Conservation (phyloP, 2,329 filamentous ascomycete species). For the Calonectria henricotiae region DNA sequence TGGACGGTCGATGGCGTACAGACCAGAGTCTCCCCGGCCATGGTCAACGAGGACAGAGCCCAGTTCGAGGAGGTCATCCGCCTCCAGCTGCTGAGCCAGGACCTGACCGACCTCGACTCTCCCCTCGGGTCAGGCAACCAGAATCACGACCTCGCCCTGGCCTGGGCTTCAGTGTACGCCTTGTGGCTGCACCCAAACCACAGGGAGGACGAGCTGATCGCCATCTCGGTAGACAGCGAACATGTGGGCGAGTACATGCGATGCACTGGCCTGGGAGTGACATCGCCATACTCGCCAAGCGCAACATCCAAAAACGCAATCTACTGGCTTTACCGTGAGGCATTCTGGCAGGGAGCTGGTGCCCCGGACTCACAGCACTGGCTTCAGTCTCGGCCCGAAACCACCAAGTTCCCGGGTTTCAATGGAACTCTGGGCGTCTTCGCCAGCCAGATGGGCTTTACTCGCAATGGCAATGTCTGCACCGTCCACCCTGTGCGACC, state of each 20-base stretch:
- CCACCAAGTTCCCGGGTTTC: conserved; percentile 6
- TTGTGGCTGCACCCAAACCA: conserved; percentile 2
- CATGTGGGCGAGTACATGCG: conserved; percentile 6
- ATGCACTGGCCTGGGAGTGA: conserved; percentile 3
- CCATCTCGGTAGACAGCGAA: conserved; percentile 2
- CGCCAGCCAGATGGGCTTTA: conserved; percentile 9
- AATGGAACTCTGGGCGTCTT: conserved; percentile 13
- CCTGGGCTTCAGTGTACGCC: conserved; percentile 4
- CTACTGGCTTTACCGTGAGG: conserved; percentile 12
- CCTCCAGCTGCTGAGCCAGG: background rate
- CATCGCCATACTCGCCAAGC: background rate
- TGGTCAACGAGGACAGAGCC: conserved; percentile 3
- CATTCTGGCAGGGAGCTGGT: conserved; percentile 13
- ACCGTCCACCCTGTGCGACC: background rate
- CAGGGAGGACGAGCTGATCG: conserved; percentile 11
- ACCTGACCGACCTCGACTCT: background rate
- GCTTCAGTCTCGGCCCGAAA: conserved; percentile 3
- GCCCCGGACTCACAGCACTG: conserved; percentile 7
- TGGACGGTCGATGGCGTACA: background rate
- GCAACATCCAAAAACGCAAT: background rate
- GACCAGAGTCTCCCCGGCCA: conserved; percentile 13
- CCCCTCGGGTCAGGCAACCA: background rate
- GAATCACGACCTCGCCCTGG: background rate
- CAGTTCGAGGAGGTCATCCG: background rate
- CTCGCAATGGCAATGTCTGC: conserved; percentile 14